A percentile compares a stretch with the other conserved stretches of the same genome.
phyloP scores from a whole-genome alignment of 164 flowering plant species.

The Aristolochia californica region DNA sequence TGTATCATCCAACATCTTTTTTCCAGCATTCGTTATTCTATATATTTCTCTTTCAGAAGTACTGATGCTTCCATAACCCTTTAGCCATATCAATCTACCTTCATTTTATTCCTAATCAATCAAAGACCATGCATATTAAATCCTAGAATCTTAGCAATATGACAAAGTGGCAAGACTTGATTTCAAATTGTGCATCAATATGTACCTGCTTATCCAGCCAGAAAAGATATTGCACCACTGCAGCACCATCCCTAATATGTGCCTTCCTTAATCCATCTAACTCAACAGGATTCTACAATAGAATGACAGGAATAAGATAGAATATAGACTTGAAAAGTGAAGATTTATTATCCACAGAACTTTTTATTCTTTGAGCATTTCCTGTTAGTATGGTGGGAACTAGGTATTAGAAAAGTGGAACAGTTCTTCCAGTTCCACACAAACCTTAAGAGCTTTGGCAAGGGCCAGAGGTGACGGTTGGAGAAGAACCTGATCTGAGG shows the following conservation, averaged over 20 bases:
- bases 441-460: constrained; percentile 88
- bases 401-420: not conserved
- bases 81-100: no score
- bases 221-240: constrained; percentile 87
- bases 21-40: no score
- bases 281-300: constrained; percentile 77
- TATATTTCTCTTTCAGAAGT: no score
- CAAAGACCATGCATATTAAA: no score
- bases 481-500: constrained; percentile 46
- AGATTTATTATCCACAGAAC: not conserved
- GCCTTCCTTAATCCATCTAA: constrained; percentile 79
- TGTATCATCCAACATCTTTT: no score
- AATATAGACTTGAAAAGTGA: not conserved
- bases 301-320: not conserved
- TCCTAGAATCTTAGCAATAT: no score
- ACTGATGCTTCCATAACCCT: no score
- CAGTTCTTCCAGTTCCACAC: not conserved
- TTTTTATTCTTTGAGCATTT: not conserved
- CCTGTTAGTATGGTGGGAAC: not conserved
- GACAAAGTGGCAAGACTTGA: no score
- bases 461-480: constrained; percentile 90
- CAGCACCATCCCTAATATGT: constrained; percentile 94
- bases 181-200: no score
- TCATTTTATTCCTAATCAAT: no score
- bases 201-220: constrained; percentile 91